Percentiles rank a stretch among this genome's conserved stretches.
Conservation (phyloP, 257 asterid genomes). For the Lithospermum erythrorhizon region DNA sequence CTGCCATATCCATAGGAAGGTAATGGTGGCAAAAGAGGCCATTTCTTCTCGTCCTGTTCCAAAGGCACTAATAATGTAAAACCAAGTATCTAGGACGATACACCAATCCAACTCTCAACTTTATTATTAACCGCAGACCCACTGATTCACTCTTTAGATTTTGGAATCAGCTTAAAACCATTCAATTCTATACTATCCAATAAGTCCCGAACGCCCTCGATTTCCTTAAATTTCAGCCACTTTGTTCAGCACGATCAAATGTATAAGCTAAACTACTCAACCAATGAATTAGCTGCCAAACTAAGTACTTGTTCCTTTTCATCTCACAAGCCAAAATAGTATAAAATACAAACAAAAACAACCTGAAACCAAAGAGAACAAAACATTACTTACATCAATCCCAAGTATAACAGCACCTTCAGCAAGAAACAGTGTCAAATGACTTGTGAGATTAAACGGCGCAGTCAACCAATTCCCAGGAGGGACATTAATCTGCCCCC, state of each 20-base stretch:
- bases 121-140: too few species aligned
- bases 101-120: too few species aligned
- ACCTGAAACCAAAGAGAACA: not conserved
- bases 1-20: conserved; percentile 93
- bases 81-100: not conserved
- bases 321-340: not conserved
- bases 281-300: not conserved
- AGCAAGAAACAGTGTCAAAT: conserved; percentile 42
- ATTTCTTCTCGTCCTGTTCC: conserved; percentile 65
- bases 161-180: not conserved
- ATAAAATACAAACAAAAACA: not conserved
- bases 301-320: not conserved
- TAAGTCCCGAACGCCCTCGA: too few species aligned
- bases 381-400: conserved; percentile 25
- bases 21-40: conserved; percentile 96
- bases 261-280: not conserved
- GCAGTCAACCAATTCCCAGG: conserved; percentile 43
- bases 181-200: not conserved
- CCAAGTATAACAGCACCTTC: conserved; percentile 45
- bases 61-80: not conserved
- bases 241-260: not conserved
- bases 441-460: conserved; percentile 46
- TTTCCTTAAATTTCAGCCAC: not conserved
- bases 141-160: too few species aligned
- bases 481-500: conserved; percentile 48